Evolutionary conservation across 345 rosid species (phyloP).

Genomic region (Rhizophora mangle): DNA sequence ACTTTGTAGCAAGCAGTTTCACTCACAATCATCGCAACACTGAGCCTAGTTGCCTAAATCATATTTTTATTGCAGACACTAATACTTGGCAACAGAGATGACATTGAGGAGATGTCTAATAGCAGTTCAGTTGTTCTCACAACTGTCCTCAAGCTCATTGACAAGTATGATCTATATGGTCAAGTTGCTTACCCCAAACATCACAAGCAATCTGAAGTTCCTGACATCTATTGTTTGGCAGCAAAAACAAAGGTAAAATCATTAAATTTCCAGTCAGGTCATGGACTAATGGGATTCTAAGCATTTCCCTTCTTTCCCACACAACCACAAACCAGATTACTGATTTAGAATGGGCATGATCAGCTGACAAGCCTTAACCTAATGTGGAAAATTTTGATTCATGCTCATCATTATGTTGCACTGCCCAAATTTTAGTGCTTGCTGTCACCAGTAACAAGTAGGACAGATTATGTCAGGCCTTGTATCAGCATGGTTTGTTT

Average conservation of each 20-base stretch:
- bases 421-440: too few relatives aligned
- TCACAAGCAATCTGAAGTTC: conserved; percentile 69
- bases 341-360: too few relatives aligned
- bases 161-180: conserved; percentile 63
- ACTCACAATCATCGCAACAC: conserved; percentile 5
- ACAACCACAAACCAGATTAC: too few relatives aligned
- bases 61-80: conserved; percentile 43
- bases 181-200: conserved; percentile 74
- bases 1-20: not conserved
- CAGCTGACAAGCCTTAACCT: too few relatives aligned
- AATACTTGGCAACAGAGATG: conserved; percentile 62
- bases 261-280: not conserved
- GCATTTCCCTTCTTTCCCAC: too few relatives aligned
- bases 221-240: conserved; percentile 65
- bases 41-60: conserved; percentile 11
- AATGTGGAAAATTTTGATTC: too few relatives aligned
- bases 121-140: conserved; percentile 55
- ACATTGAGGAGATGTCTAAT: conserved; percentile 61
- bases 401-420: too few relatives aligned
- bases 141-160: conserved; percentile 59
- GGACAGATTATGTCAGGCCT: too few relatives aligned
- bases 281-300: too few relatives aligned
- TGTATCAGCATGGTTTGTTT: not conserved
- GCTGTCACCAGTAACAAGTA: too few relatives aligned
- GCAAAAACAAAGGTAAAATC: conserved; percentile 63